These are phyloP conservation scores for Nemania sp. DNA, from an alignment of 2,329 filamentous ascomycete species.

Conservation along the genomic window DNA sequence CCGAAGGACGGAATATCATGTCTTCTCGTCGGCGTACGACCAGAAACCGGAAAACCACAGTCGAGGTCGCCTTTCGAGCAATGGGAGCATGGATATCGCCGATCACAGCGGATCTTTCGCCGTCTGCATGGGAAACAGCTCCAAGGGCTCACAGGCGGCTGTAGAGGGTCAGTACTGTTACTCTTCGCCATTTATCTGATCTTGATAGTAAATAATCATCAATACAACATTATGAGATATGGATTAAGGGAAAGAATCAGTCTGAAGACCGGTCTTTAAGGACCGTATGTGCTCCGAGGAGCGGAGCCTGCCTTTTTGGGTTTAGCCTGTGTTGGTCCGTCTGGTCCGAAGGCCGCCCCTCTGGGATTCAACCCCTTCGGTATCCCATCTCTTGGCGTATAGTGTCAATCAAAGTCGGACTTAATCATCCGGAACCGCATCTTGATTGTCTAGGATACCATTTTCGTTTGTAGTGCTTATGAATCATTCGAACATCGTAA, in stretches of 20 bases:
- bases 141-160: constrained; percentile 11
- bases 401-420: neutral
- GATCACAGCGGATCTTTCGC: constrained; percentile 11
- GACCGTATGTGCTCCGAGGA: neutral
- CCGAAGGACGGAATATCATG: constrained; percentile 11
- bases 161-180: neutral
- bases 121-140: constrained; percentile 13
- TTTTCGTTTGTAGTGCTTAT: no score
- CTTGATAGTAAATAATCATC: no score
- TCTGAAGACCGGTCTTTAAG: neutral
- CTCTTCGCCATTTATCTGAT: no score
- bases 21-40: constrained; percentile 15
- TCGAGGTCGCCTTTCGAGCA: constrained; percentile 9
- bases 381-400: constrained; percentile 7
- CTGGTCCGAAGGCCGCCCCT: constrained; percentile 13
- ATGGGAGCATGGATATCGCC: constrained; percentile 4
- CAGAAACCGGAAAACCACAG: constrained; percentile 12
- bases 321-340: constrained; percentile 19
- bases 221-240: no score
- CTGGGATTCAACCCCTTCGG: constrained; percentile 2
- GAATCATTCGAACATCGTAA: no score
- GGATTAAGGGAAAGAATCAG: neutral
- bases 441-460: no score
- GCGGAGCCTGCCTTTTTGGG: constrained; percentile 9
- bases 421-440: constrained; percentile 5